Evolutionary conservation across 441 rosid genomes (phyloP), one percentile per base, ranked within the genome.

Genomic region (Brassica hybrid): DNA sequence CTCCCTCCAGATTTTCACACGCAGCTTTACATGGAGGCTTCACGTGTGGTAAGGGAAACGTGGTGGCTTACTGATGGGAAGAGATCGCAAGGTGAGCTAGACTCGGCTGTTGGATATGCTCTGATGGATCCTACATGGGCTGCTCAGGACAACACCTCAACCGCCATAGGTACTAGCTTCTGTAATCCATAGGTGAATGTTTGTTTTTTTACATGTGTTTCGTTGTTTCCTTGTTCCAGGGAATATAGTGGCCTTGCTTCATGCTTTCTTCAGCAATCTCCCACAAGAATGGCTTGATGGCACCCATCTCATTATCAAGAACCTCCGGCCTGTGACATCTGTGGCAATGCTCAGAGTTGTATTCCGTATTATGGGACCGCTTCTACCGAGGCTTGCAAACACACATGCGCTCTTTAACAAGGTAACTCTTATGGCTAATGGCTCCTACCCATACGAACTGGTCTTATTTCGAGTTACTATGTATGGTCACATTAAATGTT

Each of bases 211-310:
- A 79, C 61, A 66, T 63, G 67, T 43, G 50, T 11, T 50, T 34
- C 7, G 4, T 50, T 75, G 73, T 74, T 58, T 60, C n/a, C 73
- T 75, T 16, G 60, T 77, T 67, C 74, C 96, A 96, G 99, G 99
- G 70, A 96, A 91, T 74, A 82, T 87, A 52, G 91, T 96, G 19
- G 97, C 99, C 3, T 82, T 96, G 81, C 95, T 96, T 61, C 99
- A 92, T 85, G 86, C 97, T 70, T 90, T 96, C 92, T 96, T 92
- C 81, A 85, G 97, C 79, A 92, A 93, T 81, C 97, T 96, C 75
- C 99, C 99, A 27, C 97, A 92, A 73, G 99, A 96, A 87, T 96
- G 98, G 99, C 88, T 96, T 73, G 99, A 96, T 71, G 92, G 97
- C 75, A 88, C 97, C 0, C 97, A 91, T 73, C 82, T 56, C 66